Base-by-base conservation (phyloP, 768 basidiomycete species). In the Pleurotus cornucopiae region DNA sequence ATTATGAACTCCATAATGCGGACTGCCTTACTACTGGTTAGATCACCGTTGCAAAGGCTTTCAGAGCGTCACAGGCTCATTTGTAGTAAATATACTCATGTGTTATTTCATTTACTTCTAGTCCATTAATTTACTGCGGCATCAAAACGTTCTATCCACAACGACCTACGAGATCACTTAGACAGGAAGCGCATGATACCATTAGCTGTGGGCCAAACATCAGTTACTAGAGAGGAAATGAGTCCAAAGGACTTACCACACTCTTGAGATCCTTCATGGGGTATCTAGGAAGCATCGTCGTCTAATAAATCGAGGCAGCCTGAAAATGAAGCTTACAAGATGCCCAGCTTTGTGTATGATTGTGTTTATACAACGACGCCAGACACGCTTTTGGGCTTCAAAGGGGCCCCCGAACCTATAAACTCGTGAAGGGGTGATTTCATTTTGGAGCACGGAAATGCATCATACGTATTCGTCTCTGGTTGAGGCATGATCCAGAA, bases 401-500 rank as follows among this genome's bases (percentile, higher is more conserved):
- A 23, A 9, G 14, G 49, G 37, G n/a, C 21, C 21, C 12, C 49
- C 49, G 38, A 52, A 52, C 14, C 38, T 38, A 14, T n/a, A 43
- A 43, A 0, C n/a, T 14, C 18, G 41, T n/a, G 7, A 43, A 43
- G 0, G 6, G 41, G 18, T 12, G 7, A 43, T 13, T 43, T 1
- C 16, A 7, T 41, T n/a, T n/a, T 4, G 18, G 9, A 43, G 2
- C 6, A 43, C 1, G 5, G n/a, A 43, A 43, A 43, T n/a, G 41
- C 14, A 14, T n/a, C 41, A 7, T 20, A 43, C 41, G 1, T 43
- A 43, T 34, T 18, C 7, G 16, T 40, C 14, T 14, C 21, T 1
- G 49, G 49, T 9, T 52, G 7, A 13, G 83, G 83, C 55, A 88
- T 66, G 39, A 85, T 68, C 80, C 81, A 89, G 20, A 73, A 67